Base-by-base conservation (phyloP, 768 basidiomycete species). In the Amanita polypyramis region DNA sequence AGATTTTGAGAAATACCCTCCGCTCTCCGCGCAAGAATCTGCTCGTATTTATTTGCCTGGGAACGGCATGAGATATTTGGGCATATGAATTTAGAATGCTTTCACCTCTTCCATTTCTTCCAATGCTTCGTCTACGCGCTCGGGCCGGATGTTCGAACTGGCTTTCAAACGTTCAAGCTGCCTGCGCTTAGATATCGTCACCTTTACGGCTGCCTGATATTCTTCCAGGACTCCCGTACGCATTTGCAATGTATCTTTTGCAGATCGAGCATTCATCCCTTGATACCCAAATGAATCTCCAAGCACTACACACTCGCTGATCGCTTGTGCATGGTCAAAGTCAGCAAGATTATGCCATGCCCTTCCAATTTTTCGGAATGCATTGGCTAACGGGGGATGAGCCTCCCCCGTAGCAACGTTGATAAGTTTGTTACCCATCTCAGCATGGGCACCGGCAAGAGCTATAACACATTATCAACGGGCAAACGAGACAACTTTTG, bases 241-340 rank as follows among this genome's bases (percentile, higher is more conserved):
- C 70, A 93, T 90, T 45, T 81, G 76, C 7, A 98, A 66, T 0
- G 96, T 94, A 63, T 95, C 92, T 62, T 96, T 97, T 1, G 96
- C 96, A 15, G 94, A 90, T 38, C 86, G 77, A n/a, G 96, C 92
- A 58, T 99, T 98, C 68, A 94, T 74, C 15, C 93, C 89, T 64
- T 98, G 94, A 64, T 99, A 99, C 1, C 92, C 92, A 45, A 98
- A 69, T 0, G 91, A 85, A 64, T 99, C 96, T n/a, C 93, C 94
- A 21, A 99, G 66, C 36, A 97, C 84, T 23, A 98, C 90, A 56
- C 89, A 91, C 73, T 97, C 95, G 56, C 86, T 92, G 52, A 92
- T 87, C 27, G 90, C 81, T 64, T 96, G 90, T 2, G 91, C 87
- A 52, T 88, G 85, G 55, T 91, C 85, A 50, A 96, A 75, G 59